Base-by-base conservation (phyloP, 1,139 yeast species). In the Taphrina flavorubra region DNA sequence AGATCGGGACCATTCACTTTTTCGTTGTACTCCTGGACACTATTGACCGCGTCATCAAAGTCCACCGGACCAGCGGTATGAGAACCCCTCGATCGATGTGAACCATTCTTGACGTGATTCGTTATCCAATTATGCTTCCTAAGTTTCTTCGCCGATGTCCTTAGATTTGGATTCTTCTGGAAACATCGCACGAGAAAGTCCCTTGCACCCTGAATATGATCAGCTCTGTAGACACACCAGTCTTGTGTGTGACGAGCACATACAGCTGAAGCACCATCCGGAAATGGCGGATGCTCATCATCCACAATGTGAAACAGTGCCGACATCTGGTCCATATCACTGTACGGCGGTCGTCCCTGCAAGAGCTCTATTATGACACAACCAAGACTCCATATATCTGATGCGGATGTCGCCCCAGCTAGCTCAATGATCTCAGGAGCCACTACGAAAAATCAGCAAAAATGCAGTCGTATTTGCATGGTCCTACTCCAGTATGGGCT, bases 301-400 rank as follows among this genome's bases (percentile, higher is more conserved):
- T 91, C 87, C 1, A 95, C 97, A 68, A 92, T 91, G 0, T 97
- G 97, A 79, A 90, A 97, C 72, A 94, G 82, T 0, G 97, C 92
- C 0, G 96, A 90, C 87, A 92, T 89, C 36, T 92, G 90, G 70
- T 88, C 87, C 69, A 89, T 79, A 64, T 90, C 88, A 72, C 89
- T 88, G 74, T 90, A 91, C 0, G 98, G 97, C 0, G 99, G 98
- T 67, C 86, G 83, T 0, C 91, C 96, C 0, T 97, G 89, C 68
- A 91, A 81, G 63, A 94, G 80, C 76, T 94, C 99, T 10, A 92
- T 86, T 4, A 92, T 85, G 0, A 98, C 94, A 18, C 97, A 96
- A 1, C 98, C 99, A 47, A 94, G 79, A n/a, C 97, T 90, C 76
- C 83, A 81, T 11, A 81, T 78, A 71, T 81, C 83, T 1, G 97